phyloP scores from a whole-genome alignment of 2,329 filamentous ascomycete species.

The Aureobasidium namibiae region DNA sequence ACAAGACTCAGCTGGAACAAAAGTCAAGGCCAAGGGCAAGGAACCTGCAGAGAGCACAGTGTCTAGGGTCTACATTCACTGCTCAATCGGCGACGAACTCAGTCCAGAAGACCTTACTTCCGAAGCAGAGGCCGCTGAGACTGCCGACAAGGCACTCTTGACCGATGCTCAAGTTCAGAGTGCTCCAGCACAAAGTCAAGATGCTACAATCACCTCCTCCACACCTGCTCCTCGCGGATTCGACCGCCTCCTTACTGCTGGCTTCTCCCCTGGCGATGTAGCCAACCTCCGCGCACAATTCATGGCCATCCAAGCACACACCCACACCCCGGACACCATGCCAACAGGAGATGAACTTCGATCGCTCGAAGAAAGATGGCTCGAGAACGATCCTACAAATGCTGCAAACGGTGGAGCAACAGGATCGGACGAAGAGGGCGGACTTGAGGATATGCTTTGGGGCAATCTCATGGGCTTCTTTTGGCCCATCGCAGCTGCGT shows the following conservation, averaged over 20 bases:
- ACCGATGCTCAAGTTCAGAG: slow-evolving; percentile 26
- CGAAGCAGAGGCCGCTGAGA: slow-evolving; percentile 46
- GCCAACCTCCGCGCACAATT: slow-evolving; percentile 82
- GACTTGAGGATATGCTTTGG: slow-evolving; percentile 77
- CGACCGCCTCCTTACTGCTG: slow-evolving; percentile 71
- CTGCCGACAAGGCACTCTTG: slow-evolving; percentile 31
- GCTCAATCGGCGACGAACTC: slow-evolving; percentile 73
- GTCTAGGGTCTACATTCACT: slow-evolving; percentile 77
- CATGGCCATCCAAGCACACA: slow-evolving; percentile 69
- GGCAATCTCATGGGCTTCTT: slow-evolving; percentile 91
- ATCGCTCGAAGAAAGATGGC: slow-evolving; percentile 80
- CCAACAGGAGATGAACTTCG: slow-evolving; percentile 69
- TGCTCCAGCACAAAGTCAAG: neutral
- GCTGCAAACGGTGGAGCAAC: slow-evolving; percentile 31
- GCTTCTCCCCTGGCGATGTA: slow-evolving; percentile 77
- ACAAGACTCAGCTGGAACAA: slow-evolving; percentile 22
- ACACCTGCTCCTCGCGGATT: slow-evolving; percentile 66
- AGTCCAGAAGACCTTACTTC: slow-evolving; percentile 58
- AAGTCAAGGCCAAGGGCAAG: slow-evolving; percentile 57
- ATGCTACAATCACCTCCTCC: slow-evolving; percentile 31
- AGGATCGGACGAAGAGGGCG: slow-evolving; percentile 47
- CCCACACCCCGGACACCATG: slow-evolving; percentile 83
- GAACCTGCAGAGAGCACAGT: slow-evolving; percentile 41
- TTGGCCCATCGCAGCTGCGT: slow-evolving; percentile 79
- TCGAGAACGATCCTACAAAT: slow-evolving; percentile 55